Evolutionary conservation across 1,139 yeast species (phyloP).

Genomic region (Tardiomyces depauwii): DNA sequence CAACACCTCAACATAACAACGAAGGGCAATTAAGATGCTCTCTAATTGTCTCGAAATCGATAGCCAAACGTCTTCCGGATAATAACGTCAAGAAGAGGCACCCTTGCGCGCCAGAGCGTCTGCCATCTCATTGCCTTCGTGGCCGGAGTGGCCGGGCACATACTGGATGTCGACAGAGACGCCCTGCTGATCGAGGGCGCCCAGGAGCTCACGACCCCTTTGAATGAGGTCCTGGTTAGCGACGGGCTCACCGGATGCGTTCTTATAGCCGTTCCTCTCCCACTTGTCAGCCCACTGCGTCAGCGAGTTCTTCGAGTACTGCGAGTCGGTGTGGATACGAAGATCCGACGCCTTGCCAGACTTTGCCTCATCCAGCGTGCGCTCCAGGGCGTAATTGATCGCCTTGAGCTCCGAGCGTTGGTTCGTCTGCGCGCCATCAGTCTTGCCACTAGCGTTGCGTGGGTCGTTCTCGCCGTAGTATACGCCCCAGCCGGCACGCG

Average conservation of each 20-base stretch:
- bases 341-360: constrained; percentile 12
- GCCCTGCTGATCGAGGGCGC: constrained; percentile 19
- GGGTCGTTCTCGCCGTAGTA: constrained; percentile 48
- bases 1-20: too few species aligned
- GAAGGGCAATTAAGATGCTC: too few species aligned
- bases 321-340: constrained; percentile 44
- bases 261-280: constrained; percentile 44
- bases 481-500: constrained; percentile 63
- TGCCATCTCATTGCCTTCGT: constrained; percentile 64
- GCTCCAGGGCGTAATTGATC: constrained; percentile 41
- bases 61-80: too few species aligned
- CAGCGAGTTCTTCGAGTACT: constrained; percentile 39
- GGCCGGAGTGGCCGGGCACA: constrained; percentile 66
- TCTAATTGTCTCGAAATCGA: too few species aligned
- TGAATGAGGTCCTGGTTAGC: constrained; percentile 42
- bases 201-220: constrained; percentile 17
- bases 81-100: constrained; percentile 7
- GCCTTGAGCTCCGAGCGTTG: constrained; percentile 76
- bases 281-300: constrained; percentile 43
- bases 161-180: constrained; percentile 36
- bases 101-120: constrained; percentile 64
- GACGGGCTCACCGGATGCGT: constrained; percentile 34
- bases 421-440: constrained; percentile 49
- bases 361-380: constrained; percentile 18
- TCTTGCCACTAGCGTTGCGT: constrained; percentile 43